These are phyloP conservation scores for Saitozyma sp. DNA, from an alignment of 768 basidiomycete species.

Conservation along the genomic window DNA sequence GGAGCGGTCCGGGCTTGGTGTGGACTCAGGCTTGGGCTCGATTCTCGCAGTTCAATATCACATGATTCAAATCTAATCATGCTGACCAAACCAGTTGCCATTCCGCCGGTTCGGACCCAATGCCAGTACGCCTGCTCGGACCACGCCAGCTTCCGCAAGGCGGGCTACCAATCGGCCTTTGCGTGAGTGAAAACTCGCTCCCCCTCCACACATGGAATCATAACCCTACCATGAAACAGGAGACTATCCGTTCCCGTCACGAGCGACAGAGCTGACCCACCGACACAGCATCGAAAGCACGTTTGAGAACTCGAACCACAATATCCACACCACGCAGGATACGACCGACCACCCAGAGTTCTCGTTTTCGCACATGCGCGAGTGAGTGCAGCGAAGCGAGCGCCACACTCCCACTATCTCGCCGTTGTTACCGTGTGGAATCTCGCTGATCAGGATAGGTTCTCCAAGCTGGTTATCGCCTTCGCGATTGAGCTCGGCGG, in stretches of 20 bases:
- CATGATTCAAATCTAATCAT: background rate
- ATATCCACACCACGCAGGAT: slow-evolving; percentile 79
- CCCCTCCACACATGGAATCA: too few relatives aligned
- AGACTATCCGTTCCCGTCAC: background rate
- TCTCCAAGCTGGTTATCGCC: slow-evolving; percentile 78
- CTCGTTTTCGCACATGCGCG: slow-evolving; percentile 83
- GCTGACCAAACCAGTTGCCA: slow-evolving; percentile 57
- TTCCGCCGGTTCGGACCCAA: slow-evolving; percentile 82
- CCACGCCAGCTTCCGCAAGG: slow-evolving; percentile 59
- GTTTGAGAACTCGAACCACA: slow-evolving; percentile 61
- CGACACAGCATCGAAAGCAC: slow-evolving; percentile 47
- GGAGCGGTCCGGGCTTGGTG: slow-evolving; percentile 1
- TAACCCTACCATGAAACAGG: background rate
- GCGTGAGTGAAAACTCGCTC: slow-evolving; percentile 26
- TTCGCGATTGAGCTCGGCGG: slow-evolving; percentile 72
- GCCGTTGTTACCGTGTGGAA: background rate
- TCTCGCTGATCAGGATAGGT: slow-evolving; percentile 47
- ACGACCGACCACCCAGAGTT: slow-evolving; percentile 83
- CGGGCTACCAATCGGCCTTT: slow-evolving; percentile 80
- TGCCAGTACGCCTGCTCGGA: slow-evolving; percentile 93
- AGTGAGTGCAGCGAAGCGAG: slow-evolving; percentile 34
- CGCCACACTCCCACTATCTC: background rate
- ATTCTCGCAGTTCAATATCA: background rate
- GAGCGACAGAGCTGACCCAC: slow-evolving; percentile 1
- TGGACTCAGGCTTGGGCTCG: background rate